Percentiles rank a stretch among this genome's conserved stretches.
phyloP scores from a whole-genome alignment of 345 rosid genomes.

The Lepidium africanum region DNA sequence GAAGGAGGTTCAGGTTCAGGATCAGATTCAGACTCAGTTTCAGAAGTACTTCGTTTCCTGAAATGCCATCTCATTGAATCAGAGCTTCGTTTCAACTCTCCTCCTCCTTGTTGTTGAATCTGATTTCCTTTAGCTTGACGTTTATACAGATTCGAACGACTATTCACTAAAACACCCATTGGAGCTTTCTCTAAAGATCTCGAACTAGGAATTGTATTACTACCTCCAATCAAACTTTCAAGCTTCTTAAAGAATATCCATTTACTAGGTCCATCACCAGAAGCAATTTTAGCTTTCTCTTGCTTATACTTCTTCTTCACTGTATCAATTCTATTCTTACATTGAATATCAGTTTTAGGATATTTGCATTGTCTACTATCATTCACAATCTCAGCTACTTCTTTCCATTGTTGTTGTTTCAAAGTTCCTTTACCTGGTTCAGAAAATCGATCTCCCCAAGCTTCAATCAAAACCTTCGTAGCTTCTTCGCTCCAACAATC shows the following conservation, averaged over 20 bases:
- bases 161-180: slow-evolving; percentile 44
- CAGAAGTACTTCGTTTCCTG: slow-evolving; percentile 37
- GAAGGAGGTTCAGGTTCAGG: slow-evolving; percentile 32
- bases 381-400: slow-evolving; percentile 88
- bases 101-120: neutral
- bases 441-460: slow-evolving; percentile 86
- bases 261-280: slow-evolving; percentile 50
- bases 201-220: neutral
- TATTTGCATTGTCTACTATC: slow-evolving; percentile 48
- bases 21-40: slow-evolving; percentile 29
- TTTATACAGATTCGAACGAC: slow-evolving; percentile 25
- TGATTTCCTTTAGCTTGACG: slow-evolving; percentile 6
- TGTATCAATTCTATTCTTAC: slow-evolving; percentile 93
- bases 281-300: slow-evolving; percentile 59
- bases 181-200: slow-evolving; percentile 29
- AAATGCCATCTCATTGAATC: slow-evolving; percentile 32
- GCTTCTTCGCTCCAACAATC: slow-evolving; percentile 96
- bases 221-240: slow-evolving; percentile 54
- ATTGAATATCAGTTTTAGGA: slow-evolving; percentile 75
- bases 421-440: slow-evolving; percentile 87
- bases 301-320: slow-evolving; percentile 90
- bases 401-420: slow-evolving; percentile 91
- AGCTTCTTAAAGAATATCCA: slow-evolving; percentile 75
- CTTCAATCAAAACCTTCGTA: slow-evolving; percentile 65
- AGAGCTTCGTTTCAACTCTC: slow-evolving; percentile 17